These are phyloP conservation scores for Balamuthia mandrillaris DNA, from an alignment of 208 protist genomes.

Conservation along the genomic window DNA sequence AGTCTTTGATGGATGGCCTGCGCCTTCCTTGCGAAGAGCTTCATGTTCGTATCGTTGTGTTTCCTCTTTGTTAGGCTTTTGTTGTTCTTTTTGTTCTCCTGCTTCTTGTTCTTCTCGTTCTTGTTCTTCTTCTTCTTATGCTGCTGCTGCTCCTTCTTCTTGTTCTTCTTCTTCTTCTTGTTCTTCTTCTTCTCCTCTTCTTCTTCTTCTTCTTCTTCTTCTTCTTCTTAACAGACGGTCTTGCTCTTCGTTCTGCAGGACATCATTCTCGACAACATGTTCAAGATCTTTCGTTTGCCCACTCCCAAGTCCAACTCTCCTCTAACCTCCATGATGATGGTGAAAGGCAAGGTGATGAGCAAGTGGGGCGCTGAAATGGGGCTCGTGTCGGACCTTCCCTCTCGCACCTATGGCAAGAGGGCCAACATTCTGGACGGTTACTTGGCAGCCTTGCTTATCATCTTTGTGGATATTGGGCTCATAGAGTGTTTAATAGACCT, in stretches of 20 bases:
- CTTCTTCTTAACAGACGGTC: too few relatives aligned
- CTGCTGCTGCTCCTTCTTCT: background rate
- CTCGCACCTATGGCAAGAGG: background rate
- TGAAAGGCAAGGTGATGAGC: too few relatives aligned
- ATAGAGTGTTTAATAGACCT: slow-evolving; percentile 52
- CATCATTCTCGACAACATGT: slow-evolving; percentile 39
- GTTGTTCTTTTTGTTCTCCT: too few relatives aligned
- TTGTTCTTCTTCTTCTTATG: too few relatives aligned
- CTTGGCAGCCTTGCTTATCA: slow-evolving; percentile 41
- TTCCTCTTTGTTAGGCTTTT: too few relatives aligned
- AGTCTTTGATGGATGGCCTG: slow-evolving; percentile 44
- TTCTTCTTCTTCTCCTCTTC: too few relatives aligned
- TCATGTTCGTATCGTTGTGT: too few relatives aligned
- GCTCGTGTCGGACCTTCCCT: background rate
- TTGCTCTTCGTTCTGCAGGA: too few relatives aligned
- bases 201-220: too few relatives aligned
- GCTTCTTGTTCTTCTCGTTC: too few relatives aligned
- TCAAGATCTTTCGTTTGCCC: slow-evolving; percentile 48
- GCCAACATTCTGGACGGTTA: slow-evolving; percentile 57
- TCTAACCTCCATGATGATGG: too few relatives aligned
- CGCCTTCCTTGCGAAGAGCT: slow-evolving; percentile 46
- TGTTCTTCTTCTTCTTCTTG: background rate
- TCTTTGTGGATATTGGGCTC: slow-evolving; percentile 50
- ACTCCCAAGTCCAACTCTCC: slow-evolving; percentile 16
- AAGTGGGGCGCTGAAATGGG: background rate